Evolutionary conservation across 768 basidiomycete genomes (phyloP).

Genomic region (Rhizopogon salebrosus): DNA sequence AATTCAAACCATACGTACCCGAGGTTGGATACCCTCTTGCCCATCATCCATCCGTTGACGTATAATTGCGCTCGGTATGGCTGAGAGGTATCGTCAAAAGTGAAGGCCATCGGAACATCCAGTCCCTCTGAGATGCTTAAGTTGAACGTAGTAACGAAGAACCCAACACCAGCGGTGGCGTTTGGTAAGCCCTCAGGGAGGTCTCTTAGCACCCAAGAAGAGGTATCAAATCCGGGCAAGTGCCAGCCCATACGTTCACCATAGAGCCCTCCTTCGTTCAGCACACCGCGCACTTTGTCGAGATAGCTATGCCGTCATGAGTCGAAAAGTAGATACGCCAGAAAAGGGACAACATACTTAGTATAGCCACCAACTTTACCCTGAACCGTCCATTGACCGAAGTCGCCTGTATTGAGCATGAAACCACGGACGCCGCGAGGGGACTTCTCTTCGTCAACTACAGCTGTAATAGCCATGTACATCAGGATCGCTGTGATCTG

Average conservation of each 20-base stretch:
- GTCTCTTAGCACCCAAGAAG: constrained; percentile 53
- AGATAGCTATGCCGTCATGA: constrained; percentile 47
- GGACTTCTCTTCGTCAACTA: constrained; percentile 55
- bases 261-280: constrained; percentile 70
- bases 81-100: constrained; percentile 57
- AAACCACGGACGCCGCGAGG: constrained; percentile 80
- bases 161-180: constrained; percentile 64
- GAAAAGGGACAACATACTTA: constrained; percentile 35
- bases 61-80: constrained; percentile 71
- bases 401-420: constrained; percentile 55
- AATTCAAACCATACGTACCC: constrained; percentile 38
- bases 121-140: constrained; percentile 51
- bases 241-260: constrained; percentile 75
- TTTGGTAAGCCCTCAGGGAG: constrained; percentile 55
- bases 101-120: constrained; percentile 72
- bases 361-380: constrained; percentile 72
- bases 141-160: constrained; percentile 73
- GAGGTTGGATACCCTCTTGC: constrained; percentile 68
- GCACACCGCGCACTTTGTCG: constrained; percentile 64
- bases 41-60: constrained; percentile 90
- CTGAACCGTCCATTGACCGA: constrained; percentile 66
- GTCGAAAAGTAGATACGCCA: not conserved
- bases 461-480: constrained; percentile 21
- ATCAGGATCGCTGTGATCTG: not conserved
- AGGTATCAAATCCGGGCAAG: constrained; percentile 63